Evolutionary conservation across 2,329 filamentous ascomycete genomes (phyloP), one percentile per base, ranked within the genome.

Genomic region (Exophiala phaeomuriformis): DNA sequence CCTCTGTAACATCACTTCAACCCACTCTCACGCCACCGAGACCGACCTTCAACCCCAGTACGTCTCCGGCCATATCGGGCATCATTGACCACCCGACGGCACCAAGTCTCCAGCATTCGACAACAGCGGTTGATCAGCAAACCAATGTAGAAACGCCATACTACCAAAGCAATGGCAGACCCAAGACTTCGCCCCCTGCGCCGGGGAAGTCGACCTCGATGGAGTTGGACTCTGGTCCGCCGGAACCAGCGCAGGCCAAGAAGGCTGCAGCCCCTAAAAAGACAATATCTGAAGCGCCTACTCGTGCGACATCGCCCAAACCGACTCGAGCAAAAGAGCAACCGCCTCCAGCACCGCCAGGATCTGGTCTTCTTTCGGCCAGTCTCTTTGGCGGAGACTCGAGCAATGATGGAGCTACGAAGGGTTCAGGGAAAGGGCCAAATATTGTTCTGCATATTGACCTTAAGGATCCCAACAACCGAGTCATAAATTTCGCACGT

Each of bases 401-500:
- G 39, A 66, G 67, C n/a, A 71, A 70, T 44, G 72, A 71, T 28
- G 68, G 76, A 6, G 71, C 75, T 43, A 74, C 70, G 44, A 66
- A 65, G 40, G 60, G 68, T 3, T 61, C 61, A 31, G 72, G 67
- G 37, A 66, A 75, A 53, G 81, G 80, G 2, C 90, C 83, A 39
- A 95, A 83, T 3, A 95, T 98, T 58, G 80, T 94, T 49, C 78
- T 98, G 12, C 84, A 86, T 51, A 84, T 98, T 53, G 83, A 87
- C 0, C 78, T 98, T 37, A 81, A 85, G 53, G 88, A 89, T 39
- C 83, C 88, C 63, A 85, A 82, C 35, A 95, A 95, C 68, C 89
- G 91, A 61, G 91, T 94, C 57, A 83, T 98, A 71, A 97, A 97
- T 69, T 96, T 97, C 61, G 90, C 91, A 65, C 88, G 89, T 42